Base-by-base conservation (phyloP, 192 early-diverging fungal species). In the Entomortierella chlamydospora region DNA sequence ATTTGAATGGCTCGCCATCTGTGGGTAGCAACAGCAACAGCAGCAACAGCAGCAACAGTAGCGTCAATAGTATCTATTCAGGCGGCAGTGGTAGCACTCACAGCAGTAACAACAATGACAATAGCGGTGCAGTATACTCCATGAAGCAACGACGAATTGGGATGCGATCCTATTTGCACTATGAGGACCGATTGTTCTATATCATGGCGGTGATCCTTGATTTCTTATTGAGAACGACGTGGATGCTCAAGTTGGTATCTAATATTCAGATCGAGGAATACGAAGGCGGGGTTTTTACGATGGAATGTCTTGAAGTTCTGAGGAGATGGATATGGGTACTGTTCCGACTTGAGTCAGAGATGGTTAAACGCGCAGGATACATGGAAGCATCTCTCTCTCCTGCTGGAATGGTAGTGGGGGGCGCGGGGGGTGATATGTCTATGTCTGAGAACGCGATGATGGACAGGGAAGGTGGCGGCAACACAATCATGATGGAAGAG, bases 241-340 rank as follows among this genome's bases (percentile, higher is more conserved):
- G 97, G 97, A 90, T 92, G 23, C 70, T 94, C 22, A 94, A 95
- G 60, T 80, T 91, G 31, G 85, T 85, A 62, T 85, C 86, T 22
- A 86, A 90, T 51, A 81, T 90, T 26, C 83, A 82, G 52, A 88
- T 92, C 37, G 86, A 91, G 43, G 64, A 86, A 33, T 76, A 96
- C 59, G 85, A 93, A 43, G 90, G 86, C 30, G 83, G 91, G 20
- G 92, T 94, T 11, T 87, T 97, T 55, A 85, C 89, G 67, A 83
- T 98, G 69, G 94, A 94, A 61, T 68, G 88, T 18, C 70, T 97
- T 6, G 97, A 98, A 81, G 87, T 99, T 10, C 64, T 91, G 25
- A 73, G 97, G 37, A 86, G 97, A 42, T 98, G 95, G 93, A 85
- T 97, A 53, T 99, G 98, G 98, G 92, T 96, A 0, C 93, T 97